Evolutionary conservation across 2,329 filamentous ascomycete genomes (phyloP), one percentile per base, ranked within the genome.

Genomic region (Leptographium flavum): DNA sequence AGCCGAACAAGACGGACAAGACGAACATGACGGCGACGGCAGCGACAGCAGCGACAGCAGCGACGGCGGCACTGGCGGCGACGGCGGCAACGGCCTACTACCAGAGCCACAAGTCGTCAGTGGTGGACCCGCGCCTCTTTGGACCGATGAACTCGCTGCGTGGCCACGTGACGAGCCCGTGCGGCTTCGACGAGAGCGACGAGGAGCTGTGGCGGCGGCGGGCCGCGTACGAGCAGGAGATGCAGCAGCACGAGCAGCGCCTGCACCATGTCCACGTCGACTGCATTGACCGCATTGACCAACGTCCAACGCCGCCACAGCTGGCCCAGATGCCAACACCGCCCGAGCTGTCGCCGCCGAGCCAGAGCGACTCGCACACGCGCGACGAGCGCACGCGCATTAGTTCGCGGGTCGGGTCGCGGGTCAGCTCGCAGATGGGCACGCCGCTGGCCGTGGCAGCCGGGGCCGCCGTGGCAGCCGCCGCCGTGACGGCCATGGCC

Each of bases 131-230:
- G 13, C 61, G 64, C 48, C 62, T 75, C 33, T 79, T 79, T 55
- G 76, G 74, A 4, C 76, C 73, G 14, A 61, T 70, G 45, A 81
- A 79, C 56, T 79, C 74, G n/a, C 66, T 79, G 27, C 70, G 66
- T 49, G 77, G 70, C 30, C 63, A 67, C 60, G 66, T 74, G 54
- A 71, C 65, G 55, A 69, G 64, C 19, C 74, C 74, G 9, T 76
- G 71, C 50, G 74, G 74, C 13, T 77, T 74, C 49, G 64, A 67
- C 11, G 63, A 67, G 44, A 62, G 60, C 39, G 59, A 55, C 49
- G 56, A 54, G 46, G 58, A 44, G 46, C 52, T 19, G 2, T 25
- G 27, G 13, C 14, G 30, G 8, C 35, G 21, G 11, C 35, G 8
- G 17, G 13, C 13, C 14, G 13, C 35, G 35, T 19, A 41, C 10